Evolutionary conservation across 2,329 filamentous ascomycete genomes (phyloP), one percentile per base, ranked within the genome.

Genomic region (Tympanopsis confertula): DNA sequence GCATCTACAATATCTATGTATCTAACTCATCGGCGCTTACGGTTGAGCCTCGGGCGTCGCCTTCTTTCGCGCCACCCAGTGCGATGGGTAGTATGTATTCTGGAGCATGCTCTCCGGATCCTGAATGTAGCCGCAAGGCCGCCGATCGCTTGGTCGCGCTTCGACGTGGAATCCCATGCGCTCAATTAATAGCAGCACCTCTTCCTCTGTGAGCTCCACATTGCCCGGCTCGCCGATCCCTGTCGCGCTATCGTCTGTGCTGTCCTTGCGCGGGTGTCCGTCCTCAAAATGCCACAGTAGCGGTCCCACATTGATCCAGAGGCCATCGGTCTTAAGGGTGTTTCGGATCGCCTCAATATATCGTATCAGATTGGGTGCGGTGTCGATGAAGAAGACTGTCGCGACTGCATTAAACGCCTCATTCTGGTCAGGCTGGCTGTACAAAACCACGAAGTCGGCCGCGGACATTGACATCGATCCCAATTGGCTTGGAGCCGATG

Each of bases 371-470:
- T 98, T 96, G 1, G 89, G 88, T 2, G 91, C 91, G 1, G 91
- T 98, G 56, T 98, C 93, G 41, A 98, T 81, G 63, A 98, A 98
- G 63, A 96, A 98, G 10, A 94, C 84, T 3, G 83, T 86, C 0
- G 85, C 78, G 2, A 96, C 86, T 1, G 82, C 87, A 50, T 95
- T 80, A 56, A 87, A 96, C 0, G 57, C 50, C 1, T 68, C 69
- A 5, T 61, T 57, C 47, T 84, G 74, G 1, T 72, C 69, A 1
- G 71, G 65, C 41, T 79, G 68, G 19, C 69, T 71, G 55, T 98
- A 98, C 1, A 88, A 59, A n/a, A 86, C 81, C 40, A 93, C 73
- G 51, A 98, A 98, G 55, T 98, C 91, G 3, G 86, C 87, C 0
- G 88, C 84, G 17, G 82, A 81, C 89, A 98, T 96, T 51, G 77